Conservation (phyloP, 2,329 filamentous ascomycete genomes). For the Xylaria sp. region DNA sequence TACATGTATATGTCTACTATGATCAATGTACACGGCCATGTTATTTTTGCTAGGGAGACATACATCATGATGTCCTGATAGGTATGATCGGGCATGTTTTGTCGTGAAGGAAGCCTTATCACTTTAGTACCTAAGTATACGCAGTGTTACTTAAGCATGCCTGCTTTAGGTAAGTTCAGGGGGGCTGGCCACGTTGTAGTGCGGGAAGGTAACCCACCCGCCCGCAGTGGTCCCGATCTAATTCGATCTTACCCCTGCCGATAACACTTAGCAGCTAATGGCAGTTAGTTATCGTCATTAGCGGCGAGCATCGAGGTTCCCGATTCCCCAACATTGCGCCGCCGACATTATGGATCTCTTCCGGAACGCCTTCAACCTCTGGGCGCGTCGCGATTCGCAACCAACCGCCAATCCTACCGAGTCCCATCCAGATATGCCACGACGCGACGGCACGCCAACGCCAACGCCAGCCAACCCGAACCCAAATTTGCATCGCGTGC, state of each 20-base stretch:
- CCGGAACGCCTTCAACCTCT: constrained; percentile 27
- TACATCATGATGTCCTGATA: not conserved
- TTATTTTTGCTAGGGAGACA: not conserved
- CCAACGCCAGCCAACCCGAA: constrained; percentile 3
- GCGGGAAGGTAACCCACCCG: not conserved
- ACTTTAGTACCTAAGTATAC: no score
- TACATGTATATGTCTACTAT: no score
- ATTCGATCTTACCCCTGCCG: not conserved
- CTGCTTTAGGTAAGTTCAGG: not conserved
- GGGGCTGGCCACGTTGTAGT: not conserved
- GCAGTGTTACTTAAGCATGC: no score
- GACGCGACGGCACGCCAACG: constrained; percentile 14
- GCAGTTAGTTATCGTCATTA: not conserved
- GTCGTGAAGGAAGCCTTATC: no score
- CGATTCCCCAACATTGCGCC: not conserved
- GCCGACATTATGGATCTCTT: constrained; percentile 26
- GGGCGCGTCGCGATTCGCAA: constrained; percentile 32
- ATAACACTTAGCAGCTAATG: not conserved
- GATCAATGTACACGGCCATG: no score
- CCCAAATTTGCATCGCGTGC: not conserved
- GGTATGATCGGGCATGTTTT: no score
- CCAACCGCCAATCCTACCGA: not conserved
- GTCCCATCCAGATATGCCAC: constrained; percentile 28
- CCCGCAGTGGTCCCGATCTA: constrained; percentile 1
- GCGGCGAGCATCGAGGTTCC: not conserved